Evolutionary conservation across 345 rosid species (phyloP), one percentile per base, ranked within the genome.

Genomic region (Lumnitzera littorea): DNA sequence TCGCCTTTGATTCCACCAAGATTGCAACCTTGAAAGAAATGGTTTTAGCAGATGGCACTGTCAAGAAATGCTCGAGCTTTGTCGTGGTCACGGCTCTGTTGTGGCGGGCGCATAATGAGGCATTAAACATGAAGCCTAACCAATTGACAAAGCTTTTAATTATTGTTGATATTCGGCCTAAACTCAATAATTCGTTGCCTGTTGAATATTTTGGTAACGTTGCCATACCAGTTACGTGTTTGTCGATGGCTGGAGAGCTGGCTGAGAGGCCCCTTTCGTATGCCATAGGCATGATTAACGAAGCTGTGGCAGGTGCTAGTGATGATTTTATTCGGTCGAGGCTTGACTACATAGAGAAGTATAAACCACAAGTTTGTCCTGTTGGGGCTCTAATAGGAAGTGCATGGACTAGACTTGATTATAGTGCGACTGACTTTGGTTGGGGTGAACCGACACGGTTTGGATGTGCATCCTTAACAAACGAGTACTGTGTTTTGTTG

Each of bases 371-470:
- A 23, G 57, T 66, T 46, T 17, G 67, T 25, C 57, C 31, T 9
- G 62, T 31, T 24, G 64, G 64, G 41, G 66, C 75, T 3, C 46
- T 66, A 12, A 48, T 53, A 57, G 62, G 66, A 50, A 62, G 67
- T 57, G 66, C 75, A 4, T 66, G 75, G 75, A 61, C 70, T 2
- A 62, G 70, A 50, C 51, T 71, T 57, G 51, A 66, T 1, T 51
- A 41, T 46, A 64, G 62, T 31, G 2, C 46, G 12, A 36, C 67
- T 0, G 12, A 71, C 65, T 66, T 71, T n/a, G 75, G 72, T 50
- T 67, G 72, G 76, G 76, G 69, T 3, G 62, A 58, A 56, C 65
- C 76, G 48, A 50, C 50, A 20, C 64, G 67, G 50, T 67, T 72
- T 24, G 69, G 69, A 14, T 63, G 58, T 48, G 60, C n/a, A 4